A percentile compares a stretch with the other conserved stretches of the same genome.
These are phyloP conservation scores for Forsythia viridissima DNA, from an alignment of 257 asterid genomes.

Conservation along the genomic window DNA sequence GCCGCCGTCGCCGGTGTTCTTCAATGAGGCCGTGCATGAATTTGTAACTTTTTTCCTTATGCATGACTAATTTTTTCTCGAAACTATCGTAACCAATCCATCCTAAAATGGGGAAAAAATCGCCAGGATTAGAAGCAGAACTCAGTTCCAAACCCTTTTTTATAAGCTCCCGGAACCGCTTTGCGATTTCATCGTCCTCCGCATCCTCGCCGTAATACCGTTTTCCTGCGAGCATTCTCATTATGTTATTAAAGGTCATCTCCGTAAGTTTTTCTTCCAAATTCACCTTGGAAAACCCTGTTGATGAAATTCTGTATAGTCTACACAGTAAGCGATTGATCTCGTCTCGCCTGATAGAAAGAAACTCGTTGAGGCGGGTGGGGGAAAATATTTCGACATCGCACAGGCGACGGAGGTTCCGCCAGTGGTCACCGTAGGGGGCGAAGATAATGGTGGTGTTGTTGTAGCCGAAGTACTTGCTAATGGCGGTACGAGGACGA, in stretches of 20 bases:
- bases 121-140: constrained; percentile 23
- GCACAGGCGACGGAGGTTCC: constrained; percentile 24
- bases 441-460: constrained; percentile 16
- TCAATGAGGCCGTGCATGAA: too few species aligned
- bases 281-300: too few species aligned
- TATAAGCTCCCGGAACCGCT: constrained; percentile 16
- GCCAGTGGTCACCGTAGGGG: constrained; percentile 29
- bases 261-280: background rate
- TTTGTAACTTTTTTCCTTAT: constrained; percentile 9
- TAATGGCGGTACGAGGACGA: constrained; percentile 19
- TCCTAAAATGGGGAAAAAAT: constrained; percentile 23
- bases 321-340: too few species aligned
- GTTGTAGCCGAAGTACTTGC: constrained; percentile 3
- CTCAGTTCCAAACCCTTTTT: constrained; percentile 22
- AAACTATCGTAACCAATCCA: constrained; percentile 22
- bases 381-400: constrained; percentile 25
- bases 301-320: too few species aligned
- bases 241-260: constrained; percentile 27
- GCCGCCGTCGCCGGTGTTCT: too few species aligned
- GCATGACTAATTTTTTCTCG: constrained; percentile 20
- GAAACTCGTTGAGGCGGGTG: constrained; percentile 20
- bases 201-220: constrained; percentile 29
- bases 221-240: constrained; percentile 35
- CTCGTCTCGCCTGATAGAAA: background rate
- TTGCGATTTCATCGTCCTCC: constrained; percentile 27